phyloP scores from a whole-genome alignment of 2,329 filamentous ascomycete species.

The Bipolaris bicolor region DNA sequence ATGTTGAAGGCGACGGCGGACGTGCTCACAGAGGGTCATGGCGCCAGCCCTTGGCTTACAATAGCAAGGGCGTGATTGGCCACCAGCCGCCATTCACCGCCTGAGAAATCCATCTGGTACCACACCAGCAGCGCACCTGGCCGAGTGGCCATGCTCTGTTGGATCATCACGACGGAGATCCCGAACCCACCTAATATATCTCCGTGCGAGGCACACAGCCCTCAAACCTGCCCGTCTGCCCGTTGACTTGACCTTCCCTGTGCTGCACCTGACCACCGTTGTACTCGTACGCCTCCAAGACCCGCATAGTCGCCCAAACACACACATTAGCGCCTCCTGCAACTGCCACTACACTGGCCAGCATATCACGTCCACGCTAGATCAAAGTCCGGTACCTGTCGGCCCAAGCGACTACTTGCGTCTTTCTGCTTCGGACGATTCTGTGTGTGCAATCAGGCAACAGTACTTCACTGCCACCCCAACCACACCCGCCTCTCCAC shows the following conservation, averaged over 20 bases:
- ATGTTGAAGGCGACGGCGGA: slow-evolving; percentile 11
- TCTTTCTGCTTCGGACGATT: slow-evolving; percentile 7
- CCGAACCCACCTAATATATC: slow-evolving; percentile 23
- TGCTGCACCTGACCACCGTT: slow-evolving; percentile 22
- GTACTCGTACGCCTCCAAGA: slow-evolving; percentile 24
- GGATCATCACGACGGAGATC: slow-evolving; percentile 27
- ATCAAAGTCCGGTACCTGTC: slow-evolving; percentile 2
- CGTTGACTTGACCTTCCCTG: slow-evolving; percentile 20
- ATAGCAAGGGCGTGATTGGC: slow-evolving; percentile 31
- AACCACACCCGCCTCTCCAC: slow-evolving; percentile 3
- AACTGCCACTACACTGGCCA: slow-evolving; percentile 16
- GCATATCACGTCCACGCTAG: slow-evolving; percentile 23
- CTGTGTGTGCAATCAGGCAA: slow-evolving; percentile 17
- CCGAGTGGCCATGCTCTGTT: slow-evolving; percentile 22
- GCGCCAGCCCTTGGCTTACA: slow-evolving; percentile 32
- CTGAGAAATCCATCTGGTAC: slow-evolving; percentile 18
- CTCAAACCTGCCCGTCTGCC: slow-evolving; percentile 22
- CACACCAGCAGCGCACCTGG: slow-evolving; percentile 23
- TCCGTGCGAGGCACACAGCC: slow-evolving; percentile 22
- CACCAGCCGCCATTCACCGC: slow-evolving; percentile 25
- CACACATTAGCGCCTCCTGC: slow-evolving; percentile 36
- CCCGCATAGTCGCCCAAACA: slow-evolving; percentile 29
- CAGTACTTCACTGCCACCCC: slow-evolving; percentile 28
- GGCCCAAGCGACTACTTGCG: not conserved
- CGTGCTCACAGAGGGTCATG: slow-evolving; percentile 11